Conservation (phyloP, 306 rosid genomes). For the Fagus crenata region DNA sequence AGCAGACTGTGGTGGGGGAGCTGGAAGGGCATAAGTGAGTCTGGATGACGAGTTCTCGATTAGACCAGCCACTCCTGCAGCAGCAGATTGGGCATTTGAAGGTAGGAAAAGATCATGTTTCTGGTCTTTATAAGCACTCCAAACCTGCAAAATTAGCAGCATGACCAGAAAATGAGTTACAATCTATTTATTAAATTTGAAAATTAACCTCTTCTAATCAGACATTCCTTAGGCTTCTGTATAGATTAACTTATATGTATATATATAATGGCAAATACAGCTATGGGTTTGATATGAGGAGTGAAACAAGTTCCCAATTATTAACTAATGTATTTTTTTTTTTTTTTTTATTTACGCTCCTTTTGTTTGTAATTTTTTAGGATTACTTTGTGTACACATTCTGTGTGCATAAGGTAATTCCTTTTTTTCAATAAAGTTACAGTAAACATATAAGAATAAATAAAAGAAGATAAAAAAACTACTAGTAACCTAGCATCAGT, state of each 20-base stretch:
- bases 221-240: neutral
- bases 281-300: neutral
- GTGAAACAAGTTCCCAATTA: neutral
- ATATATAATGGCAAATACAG: neutral
- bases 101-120: constrained; percentile 98
- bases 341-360: too few species aligned
- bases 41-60: constrained; percentile 89
- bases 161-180: neutral
- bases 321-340: neutral
- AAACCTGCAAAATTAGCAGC: constrained; percentile 60
- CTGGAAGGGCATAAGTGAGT: constrained; percentile 79
- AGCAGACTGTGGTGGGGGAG: constrained; percentile 67
- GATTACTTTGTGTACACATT: too few species aligned
- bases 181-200: neutral
- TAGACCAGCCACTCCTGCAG: constrained; percentile 97
- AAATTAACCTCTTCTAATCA: neutral
- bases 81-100: constrained; percentile 97
- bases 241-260: neutral
- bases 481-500: neutral
- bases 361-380: too few species aligned
- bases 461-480: neutral
- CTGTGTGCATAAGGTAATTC: too few species aligned
- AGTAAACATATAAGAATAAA: too few species aligned
- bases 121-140: constrained; percentile 99
- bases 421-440: too few species aligned